A percentile compares a stretch with the other conserved stretches of the same genome.
These are phyloP conservation scores for Anthracocystis panici-leucophaei DNA, from an alignment of 1,284 basidiomycete genomes.

Conservation along the genomic window DNA sequence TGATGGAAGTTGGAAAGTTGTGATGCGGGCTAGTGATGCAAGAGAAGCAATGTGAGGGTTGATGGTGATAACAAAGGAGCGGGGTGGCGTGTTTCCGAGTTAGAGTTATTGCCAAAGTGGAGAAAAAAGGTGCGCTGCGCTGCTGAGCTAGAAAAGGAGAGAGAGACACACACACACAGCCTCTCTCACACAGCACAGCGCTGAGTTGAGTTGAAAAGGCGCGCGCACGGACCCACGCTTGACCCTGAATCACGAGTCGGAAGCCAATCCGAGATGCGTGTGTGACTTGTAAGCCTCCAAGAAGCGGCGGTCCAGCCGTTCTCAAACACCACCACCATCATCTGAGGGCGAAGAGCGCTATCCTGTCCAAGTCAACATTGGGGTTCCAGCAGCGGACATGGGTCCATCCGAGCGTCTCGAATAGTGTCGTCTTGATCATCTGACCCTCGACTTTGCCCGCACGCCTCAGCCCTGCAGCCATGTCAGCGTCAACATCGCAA, in stretches of 20 bases:
- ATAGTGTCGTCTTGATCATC: conserved; percentile 4
- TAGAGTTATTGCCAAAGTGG: neutral
- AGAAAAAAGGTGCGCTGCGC: neutral
- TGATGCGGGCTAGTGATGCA: neutral
- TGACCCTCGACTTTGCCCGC: neutral
- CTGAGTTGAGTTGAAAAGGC: neutral
- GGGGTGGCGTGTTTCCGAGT: too few species aligned
- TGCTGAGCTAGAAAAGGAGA: neutral
- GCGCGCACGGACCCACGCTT: conserved; percentile 21
- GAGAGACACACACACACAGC: neutral
- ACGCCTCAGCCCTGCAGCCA: conserved; percentile 4
- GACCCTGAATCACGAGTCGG: conserved; percentile 11
- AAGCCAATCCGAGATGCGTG: neutral
- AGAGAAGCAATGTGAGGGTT: neutral
- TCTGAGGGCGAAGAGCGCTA: neutral
- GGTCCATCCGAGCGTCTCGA: neutral
- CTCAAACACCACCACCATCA: neutral
- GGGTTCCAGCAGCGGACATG: conserved; percentile 1
- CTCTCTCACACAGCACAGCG: neutral
- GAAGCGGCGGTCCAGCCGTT: conserved; percentile 7
- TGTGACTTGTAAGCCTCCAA: neutral
- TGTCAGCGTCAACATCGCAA: conserved; percentile 34
- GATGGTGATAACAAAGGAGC: conserved; percentile 7
- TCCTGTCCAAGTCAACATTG: neutral
- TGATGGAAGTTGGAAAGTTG: neutral